Evolutionary conservation across 2,329 filamentous ascomycete genomes (phyloP).

Genomic region (Aspergillus terreus): DNA sequence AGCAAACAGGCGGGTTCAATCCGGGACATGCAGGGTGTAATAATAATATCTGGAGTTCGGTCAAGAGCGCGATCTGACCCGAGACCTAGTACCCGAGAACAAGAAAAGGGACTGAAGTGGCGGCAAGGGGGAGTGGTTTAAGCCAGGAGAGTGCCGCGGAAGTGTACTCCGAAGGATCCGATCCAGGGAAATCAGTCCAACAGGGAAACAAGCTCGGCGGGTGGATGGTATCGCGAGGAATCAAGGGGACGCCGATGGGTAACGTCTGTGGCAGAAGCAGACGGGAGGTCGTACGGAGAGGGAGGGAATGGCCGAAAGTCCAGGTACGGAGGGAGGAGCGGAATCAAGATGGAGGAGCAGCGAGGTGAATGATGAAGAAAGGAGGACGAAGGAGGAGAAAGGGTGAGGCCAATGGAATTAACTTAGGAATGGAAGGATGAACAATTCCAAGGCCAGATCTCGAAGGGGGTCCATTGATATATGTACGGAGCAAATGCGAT

Average conservation of each 20-base stretch:
- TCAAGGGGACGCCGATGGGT: constrained; percentile 12
- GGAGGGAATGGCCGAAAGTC: constrained; percentile 13
- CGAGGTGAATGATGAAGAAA: constrained; percentile 4
- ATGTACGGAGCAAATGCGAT: constrained; percentile 18
- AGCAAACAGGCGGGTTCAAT: constrained; percentile 3
- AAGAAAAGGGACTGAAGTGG: constrained; percentile 25
- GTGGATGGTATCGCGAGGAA: constrained; percentile 21
- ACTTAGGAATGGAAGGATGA: constrained; percentile 19
- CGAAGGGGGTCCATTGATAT: constrained; percentile 31
- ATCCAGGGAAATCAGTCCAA: constrained; percentile 4
- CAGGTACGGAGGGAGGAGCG: constrained; percentile 12
- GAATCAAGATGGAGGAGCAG: constrained; percentile 2
- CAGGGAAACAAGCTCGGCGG: constrained; percentile 8
- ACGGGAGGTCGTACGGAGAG: constrained; percentile 10
- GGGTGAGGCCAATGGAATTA: constrained; percentile 16
- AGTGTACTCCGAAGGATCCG: constrained; percentile 19
- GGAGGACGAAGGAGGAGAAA: constrained; percentile 10
- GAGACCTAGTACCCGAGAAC: constrained; percentile 11
- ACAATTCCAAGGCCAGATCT: constrained; percentile 22
- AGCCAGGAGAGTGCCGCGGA: constrained; percentile 24
- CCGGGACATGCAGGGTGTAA: constrained; percentile 13
- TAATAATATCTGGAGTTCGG: constrained; percentile 10
- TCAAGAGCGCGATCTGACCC: constrained; percentile 15
- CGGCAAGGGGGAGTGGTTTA: constrained; percentile 33
- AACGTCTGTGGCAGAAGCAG: constrained; percentile 14